Conservation (phyloP, 805 yeast species). For the Metschnikowia kofuensis region DNA sequence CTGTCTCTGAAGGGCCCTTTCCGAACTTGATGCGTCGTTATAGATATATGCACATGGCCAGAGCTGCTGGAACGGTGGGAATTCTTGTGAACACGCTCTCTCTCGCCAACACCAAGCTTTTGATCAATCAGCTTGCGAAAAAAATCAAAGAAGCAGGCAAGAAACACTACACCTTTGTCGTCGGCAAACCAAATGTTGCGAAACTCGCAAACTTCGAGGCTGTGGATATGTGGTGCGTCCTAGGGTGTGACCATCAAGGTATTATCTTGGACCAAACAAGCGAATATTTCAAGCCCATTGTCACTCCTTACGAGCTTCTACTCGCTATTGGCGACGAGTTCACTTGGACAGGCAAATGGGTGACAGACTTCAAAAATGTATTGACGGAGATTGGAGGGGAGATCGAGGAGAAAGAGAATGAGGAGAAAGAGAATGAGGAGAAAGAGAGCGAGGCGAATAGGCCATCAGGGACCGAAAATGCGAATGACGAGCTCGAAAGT, state of each 20-base stretch:
- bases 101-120: conserved; percentile 63
- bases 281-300: conserved; percentile 85
- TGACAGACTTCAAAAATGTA: conserved; percentile 66
- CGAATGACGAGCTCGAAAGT: conserved; percentile 16
- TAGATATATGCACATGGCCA: conserved; percentile 79
- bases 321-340: conserved; percentile 75
- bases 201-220: conserved; percentile 93
- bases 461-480: conserved; percentile 1
- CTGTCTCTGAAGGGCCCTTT: conserved; percentile 54
- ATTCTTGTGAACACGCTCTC: conserved; percentile 88
- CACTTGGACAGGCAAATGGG: conserved; percentile 94
- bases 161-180: conserved; percentile 91
- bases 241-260: conserved; percentile 95
- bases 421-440: conserved; percentile 22
- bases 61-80: conserved; percentile 91
- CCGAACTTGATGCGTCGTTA: conserved; percentile 84
- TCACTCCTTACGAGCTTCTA: conserved; percentile 88
- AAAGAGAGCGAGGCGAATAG: conserved; percentile 5
- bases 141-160: conserved; percentile 75
- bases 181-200: conserved; percentile 97
- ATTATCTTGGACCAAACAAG: conserved; percentile 74
- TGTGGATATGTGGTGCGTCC: conserved; percentile 90
- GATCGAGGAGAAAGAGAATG: conserved; percentile 20
- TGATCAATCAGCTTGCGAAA: conserved; percentile 58
- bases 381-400: conserved; percentile 39